phyloP scores from a whole-genome alignment of 2,329 filamentous ascomycete species.

The Calonectria pteridis region DNA sequence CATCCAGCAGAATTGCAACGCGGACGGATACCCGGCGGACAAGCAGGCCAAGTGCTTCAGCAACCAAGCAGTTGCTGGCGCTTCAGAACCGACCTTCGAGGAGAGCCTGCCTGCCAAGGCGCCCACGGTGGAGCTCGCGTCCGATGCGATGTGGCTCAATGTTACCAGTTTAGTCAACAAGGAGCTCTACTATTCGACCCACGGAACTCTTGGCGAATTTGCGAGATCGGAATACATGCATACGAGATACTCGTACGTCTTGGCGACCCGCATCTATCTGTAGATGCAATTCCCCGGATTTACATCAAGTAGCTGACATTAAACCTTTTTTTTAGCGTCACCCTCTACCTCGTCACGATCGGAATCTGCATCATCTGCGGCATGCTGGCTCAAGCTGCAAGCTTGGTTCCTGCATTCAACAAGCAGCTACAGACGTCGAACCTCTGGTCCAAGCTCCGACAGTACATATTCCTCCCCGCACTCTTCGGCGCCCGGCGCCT shows the following conservation, averaged over 20 bases:
- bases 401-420: not conserved
- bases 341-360: not conserved
- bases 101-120: not conserved
- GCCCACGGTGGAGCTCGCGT: not conserved
- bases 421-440: not conserved
- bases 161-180: slow-evolving; percentile 2
- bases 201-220: slow-evolving; percentile 7
- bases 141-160: slow-evolving; percentile 1
- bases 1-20: slow-evolving; percentile 5
- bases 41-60: slow-evolving; percentile 1
- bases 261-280: not conserved
- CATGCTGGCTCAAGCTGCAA: not conserved
- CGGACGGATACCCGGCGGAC: not conserved
- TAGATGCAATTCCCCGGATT: not conserved
- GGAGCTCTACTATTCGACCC: not conserved
- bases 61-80: not conserved
- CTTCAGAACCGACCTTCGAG: not conserved
- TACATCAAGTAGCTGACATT: not conserved
- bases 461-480: not conserved
- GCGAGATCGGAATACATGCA: slow-evolving; percentile 2
- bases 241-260: slow-evolving; percentile 4
- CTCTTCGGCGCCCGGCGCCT: slow-evolving; percentile 41
- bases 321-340: not conserved
- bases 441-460: slow-evolving; percentile 4
- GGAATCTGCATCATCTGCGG: not conserved